Evolutionary conservation across 139 green algal species (phyloP).

Genomic region (Chlorella sp.): DNA sequence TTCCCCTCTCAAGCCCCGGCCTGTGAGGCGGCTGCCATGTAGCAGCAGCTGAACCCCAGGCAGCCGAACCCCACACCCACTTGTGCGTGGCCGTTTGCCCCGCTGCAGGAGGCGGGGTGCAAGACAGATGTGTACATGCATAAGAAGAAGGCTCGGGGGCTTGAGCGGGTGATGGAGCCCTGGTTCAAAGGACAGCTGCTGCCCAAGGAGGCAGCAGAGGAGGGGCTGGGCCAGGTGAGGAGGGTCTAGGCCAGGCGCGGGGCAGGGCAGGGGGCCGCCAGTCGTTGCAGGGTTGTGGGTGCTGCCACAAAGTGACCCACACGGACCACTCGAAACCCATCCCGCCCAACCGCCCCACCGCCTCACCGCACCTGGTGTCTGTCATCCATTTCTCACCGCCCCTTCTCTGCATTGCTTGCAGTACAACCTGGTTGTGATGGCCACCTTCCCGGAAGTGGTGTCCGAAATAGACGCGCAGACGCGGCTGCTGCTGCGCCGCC

Average conservation of each 20-base stretch:
- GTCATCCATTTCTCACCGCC: neutral
- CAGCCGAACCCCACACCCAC: too few relatives aligned
- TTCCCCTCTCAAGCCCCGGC: too few relatives aligned
- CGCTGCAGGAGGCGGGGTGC: constrained; percentile 2
- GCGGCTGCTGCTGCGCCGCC: neutral
- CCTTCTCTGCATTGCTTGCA: neutral
- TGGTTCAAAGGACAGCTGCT: neutral
- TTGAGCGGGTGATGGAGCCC: neutral
- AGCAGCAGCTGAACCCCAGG: neutral
- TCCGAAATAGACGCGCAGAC: neutral
- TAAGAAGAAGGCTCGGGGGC: too few relatives aligned
- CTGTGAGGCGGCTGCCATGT: too few relatives aligned
- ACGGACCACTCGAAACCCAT: too few relatives aligned
- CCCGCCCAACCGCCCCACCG: too few relatives aligned
- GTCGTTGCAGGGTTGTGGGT: neutral
- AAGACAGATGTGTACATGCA: neutral
- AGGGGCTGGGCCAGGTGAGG: neutral
- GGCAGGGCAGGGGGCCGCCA: too few relatives aligned
- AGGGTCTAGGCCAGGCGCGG: too few relatives aligned
- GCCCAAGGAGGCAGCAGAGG: neutral
- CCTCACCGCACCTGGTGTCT: neutral
- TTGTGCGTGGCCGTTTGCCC: neutral
- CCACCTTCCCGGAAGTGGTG: neutral
- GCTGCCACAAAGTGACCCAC: too few relatives aligned
- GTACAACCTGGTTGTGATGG: neutral